Base-by-base conservation (phyloP, 805 yeast genomes). In the Spathaspora sp. region DNA sequence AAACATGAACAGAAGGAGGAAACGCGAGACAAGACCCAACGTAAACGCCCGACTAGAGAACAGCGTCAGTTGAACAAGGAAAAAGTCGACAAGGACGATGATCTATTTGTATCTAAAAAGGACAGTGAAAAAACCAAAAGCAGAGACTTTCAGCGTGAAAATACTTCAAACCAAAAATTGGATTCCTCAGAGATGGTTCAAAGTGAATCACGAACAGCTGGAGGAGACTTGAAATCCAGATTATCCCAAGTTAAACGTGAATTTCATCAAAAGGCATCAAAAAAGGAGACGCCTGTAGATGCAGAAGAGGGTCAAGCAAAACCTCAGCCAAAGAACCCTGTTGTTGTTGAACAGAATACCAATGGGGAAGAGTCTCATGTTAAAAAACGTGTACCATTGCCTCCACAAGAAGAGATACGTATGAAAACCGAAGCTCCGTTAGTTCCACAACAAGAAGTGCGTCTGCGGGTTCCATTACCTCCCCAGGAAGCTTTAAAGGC, bases 241-340 rank as follows among this genome's bases (percentile, higher is more conserved):
- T 57, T 66, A 28, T 51, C 55, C 19, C 59, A 59, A 48, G 69
- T 65, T 20, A 65, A 62, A 50, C 58, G 52, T 20, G 69, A 65
- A 17, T 61, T 57, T 40, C 52, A 50, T 10, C 46, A 45, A 16
- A 29, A n/a, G 17, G 18, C 40, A 35, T 35, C 45, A 46, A 20
- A 47, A 17, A 47, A 47, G 29, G 26, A 29, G 32, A 29, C 3
- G 14, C 32, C 4, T 42, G 44, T 10, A 44, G 26, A 23, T 23
- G 26, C 38, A 40, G 45, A 31, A 19, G 50, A 45, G 23, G 5
- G 3, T 4, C 23, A 38, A 20, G 44, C n/a, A n/a, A n/a, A 9
- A 48, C 26, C 44, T 35, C 55, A 49, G 42, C 42, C 56, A 8
- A 49, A 44, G 20, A 29, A 49, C 17, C 31, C 50, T 23, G 20